phyloP scores from a whole-genome alignment of 225 moss, liverwort and hornwort species.

The Rhytidiadelphus loreus region DNA sequence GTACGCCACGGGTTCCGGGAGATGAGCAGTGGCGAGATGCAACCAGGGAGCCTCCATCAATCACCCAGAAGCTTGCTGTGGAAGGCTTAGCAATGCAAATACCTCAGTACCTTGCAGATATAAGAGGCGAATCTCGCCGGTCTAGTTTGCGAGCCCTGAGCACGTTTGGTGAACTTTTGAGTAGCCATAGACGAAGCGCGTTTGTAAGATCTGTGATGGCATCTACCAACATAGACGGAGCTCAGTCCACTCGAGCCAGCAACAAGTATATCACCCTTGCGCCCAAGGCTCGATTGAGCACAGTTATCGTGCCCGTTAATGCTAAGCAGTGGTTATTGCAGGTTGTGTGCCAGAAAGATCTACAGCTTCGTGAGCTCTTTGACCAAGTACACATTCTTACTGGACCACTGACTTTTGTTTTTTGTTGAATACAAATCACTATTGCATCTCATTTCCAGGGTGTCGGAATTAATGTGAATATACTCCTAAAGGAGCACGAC shows the following conservation, averaged over 20 bases:
- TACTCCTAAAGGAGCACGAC: background rate
- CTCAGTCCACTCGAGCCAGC: conserved; percentile 12
- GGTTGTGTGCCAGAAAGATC: conserved; percentile 63
- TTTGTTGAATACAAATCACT: background rate
- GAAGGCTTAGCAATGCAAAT: conserved; percentile 37
- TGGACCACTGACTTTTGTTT: background rate
- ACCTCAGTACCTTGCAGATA: conserved; percentile 50
- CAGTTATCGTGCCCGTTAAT: conserved; percentile 73
- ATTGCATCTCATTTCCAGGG: background rate
- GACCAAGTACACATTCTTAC: conserved; percentile 46
- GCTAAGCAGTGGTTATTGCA: conserved; percentile 94
- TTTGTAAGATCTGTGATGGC: conserved; percentile 72
- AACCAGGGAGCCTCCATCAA: background rate
- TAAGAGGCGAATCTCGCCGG: conserved; percentile 52
- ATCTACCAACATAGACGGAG: conserved; percentile 49
- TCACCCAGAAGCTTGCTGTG: conserved; percentile 18
- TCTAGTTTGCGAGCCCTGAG: conserved; percentile 43
- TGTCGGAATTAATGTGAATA: background rate
- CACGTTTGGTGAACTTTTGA: conserved; percentile 27
- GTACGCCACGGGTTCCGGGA: conserved; percentile 32
- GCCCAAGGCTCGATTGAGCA: conserved; percentile 54
- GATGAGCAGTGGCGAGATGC: conserved; percentile 21
- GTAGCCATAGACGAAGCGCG: conserved; percentile 43
- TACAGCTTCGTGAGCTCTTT: conserved; percentile 73
- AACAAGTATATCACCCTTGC: conserved; percentile 66